Base-by-base conservation (phyloP, 805 yeast species). In the Debaryomyces castellii region DNA sequence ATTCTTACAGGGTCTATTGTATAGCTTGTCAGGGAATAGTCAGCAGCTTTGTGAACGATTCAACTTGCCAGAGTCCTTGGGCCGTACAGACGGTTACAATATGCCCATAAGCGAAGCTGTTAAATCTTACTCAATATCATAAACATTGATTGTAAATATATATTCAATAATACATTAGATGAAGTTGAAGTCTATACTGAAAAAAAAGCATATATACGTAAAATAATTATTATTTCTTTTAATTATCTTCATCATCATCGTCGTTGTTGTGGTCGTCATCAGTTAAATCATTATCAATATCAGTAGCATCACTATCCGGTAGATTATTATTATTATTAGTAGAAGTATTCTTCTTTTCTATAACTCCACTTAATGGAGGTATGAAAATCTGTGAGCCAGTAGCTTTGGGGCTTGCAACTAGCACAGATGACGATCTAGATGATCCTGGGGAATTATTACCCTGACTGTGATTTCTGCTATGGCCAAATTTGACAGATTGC, bases 271-370 rank as follows among this genome's bases (percentile, higher is more conserved):
- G 17, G 21, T 38, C 42, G 12, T 60, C 64, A 39, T 61, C 67
- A 23, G 64, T 59, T 33, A 54, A 57, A 39, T 53, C 63, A 38
- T 62, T 63, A 44, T 68, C 73, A 27, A 63, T 55, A 43, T 68
- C 73, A 1, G 73, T 67, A 32, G 60, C 71, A 49, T 67, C 74
- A 43, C 60, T 56, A 46, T 63, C 67, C 11, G 44, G 50, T 12
- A 24, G 40, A 23, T 44, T 45, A n/a, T 40, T 48, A 17, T 46
- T 40, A 9, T 35, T 45, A 35, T 39, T 39, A 23, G 24, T n/a
- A 14, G 34, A 7, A 11, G 11, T 30, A 9, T 39, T 21, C 21
- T 39, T 36, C 27, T 41, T 39, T 28, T 44, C 49, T 1, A 58
- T 51, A 21, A 65, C 37, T 11, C 67, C 66, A 16, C 62, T 41